Evolutionary conservation across 164 flowering plant genomes (phyloP).

Genomic region (Vitis rotundifolia): DNA sequence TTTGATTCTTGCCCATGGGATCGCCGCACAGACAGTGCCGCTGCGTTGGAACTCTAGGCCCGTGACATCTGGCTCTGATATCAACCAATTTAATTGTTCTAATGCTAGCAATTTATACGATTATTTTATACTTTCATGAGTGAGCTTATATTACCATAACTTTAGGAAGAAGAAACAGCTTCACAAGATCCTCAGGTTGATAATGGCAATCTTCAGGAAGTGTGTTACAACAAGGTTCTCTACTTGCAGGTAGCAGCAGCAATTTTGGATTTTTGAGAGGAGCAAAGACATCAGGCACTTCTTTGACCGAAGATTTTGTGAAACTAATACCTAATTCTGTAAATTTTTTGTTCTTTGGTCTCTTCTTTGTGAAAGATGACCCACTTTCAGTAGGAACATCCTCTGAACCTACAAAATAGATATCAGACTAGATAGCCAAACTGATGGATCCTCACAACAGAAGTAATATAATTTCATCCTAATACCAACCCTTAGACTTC

Average conservation of each 20-base stretch:
- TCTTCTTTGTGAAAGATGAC: conserved; percentile 44
- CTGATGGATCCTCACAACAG: not conserved
- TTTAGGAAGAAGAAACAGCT: conserved; percentile 85
- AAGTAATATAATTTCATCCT: not conserved
- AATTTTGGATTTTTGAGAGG: conserved; percentile 86
- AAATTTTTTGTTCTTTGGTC: conserved; percentile 53
- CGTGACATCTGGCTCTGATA: too few relatives aligned
- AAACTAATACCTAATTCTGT: conserved; percentile 65
- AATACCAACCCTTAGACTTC: conserved; percentile 59
- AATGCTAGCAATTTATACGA: too few relatives aligned
- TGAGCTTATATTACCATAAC: conserved; percentile 49
- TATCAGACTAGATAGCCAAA: not conserved
- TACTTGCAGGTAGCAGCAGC: conserved; percentile 64
- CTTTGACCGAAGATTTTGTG: conserved; percentile 53
- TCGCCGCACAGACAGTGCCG: too few relatives aligned
- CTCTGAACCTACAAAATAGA: conserved; percentile 46
- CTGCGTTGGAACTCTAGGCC: too few relatives aligned
- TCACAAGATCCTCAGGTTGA: conserved; percentile 93
- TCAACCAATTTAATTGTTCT: too few relatives aligned
- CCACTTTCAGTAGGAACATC: conserved; percentile 41
- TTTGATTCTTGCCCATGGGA: too few relatives aligned
- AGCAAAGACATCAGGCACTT: conserved; percentile 61
- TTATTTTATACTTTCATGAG: too few relatives aligned
- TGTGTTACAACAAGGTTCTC: conserved; percentile 52
- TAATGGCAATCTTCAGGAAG: conserved; percentile 99